Base-by-base conservation (phyloP, 805 yeast genomes). In the Cyberlindnera japonica region DNA sequence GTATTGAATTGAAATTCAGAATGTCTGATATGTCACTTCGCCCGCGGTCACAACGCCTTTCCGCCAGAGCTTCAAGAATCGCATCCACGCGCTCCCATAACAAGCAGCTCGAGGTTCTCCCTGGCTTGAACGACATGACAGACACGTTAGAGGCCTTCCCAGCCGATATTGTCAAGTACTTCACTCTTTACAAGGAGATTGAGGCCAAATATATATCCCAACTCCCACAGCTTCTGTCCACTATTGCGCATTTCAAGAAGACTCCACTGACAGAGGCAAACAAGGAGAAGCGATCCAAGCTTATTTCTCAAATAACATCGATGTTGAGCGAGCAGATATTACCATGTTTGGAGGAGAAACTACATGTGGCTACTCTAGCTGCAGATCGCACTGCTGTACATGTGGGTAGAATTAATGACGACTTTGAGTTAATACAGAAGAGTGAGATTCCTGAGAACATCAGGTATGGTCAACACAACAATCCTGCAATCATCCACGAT, bases 361-460 rank as follows among this genome's bases (percentile, higher is more conserved):
- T 93, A 95, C 97, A 91, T 61, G 96, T 93, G 30, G 91, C 97
- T 5, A 82, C 91, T 2, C 81, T 87, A 28, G 96, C 97, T 17
- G 74, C 86, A 22, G 97, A 90, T 52, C 73, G 81, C 11, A 72
- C 89, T 33, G 65, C 72, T 22, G 77, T 81, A 43, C 84, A 87
- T 54, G 64, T 87, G 40, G 72, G 70, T 37, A 71, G 97, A 37
- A 72, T 93, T 48, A 85, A 90, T 57, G 77, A 83, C 50, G 95
- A 86, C 56, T 90, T 78, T 66, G 84, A 83, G 35, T 68, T 82
- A 35, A 83, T 91, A 19, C 64, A 83, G 34, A 67, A 74, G 41
- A 78, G 80, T 53, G 99, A 93, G 63, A 81, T 93, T 20, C 97
- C 98, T 1, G 84, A 82, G 47, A 64, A 69, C 28, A 69, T 91